Percentiles rank a stretch among this genome's conserved stretches.
Conservation (phyloP, 345 rosid species). For the Pelargonium nanum region DNA sequence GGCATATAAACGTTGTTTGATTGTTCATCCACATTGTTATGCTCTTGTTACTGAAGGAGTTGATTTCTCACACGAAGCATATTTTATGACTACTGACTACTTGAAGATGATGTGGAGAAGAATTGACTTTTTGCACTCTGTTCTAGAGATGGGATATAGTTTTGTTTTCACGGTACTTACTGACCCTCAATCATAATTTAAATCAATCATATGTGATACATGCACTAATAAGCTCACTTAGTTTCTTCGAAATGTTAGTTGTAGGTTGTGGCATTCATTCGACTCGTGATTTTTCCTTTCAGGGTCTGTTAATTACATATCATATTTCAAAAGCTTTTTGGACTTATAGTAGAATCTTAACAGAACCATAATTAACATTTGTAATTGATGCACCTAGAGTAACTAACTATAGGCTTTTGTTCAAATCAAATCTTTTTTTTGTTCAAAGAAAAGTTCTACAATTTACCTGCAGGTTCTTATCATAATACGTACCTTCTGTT, state of each 20-base stretch:
- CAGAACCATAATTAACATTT: neutral
- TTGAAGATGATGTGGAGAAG: conserved; percentile 96
- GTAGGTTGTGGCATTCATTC: neutral
- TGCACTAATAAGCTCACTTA: neutral
- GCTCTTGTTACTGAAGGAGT: conserved; percentile 53
- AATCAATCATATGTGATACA: neutral
- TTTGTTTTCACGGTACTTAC: conserved; percentile 76
- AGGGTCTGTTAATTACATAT: too few relatives aligned
- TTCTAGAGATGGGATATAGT: conserved; percentile 79
- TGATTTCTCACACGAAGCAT: conserved; percentile 68
- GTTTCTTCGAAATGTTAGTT: neutral
- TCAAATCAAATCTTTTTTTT: too few relatives aligned
- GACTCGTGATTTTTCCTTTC: neutral
- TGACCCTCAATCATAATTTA: neutral
- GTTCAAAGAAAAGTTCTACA: neutral
- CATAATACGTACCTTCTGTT: neutral
- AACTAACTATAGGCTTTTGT: too few relatives aligned
- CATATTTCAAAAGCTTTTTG: neutral
- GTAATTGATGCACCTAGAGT: neutral
- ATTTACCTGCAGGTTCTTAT: neutral
- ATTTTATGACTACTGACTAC: conserved; percentile 69
- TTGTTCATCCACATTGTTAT: conserved; percentile 55
- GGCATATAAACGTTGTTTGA: conserved; percentile 51
- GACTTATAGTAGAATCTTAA: neutral
- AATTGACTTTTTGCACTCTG: conserved; percentile 55